phyloP scores from a whole-genome alignment of 1,284 basidiomycete species.

The Trichosporon faecale region DNA sequence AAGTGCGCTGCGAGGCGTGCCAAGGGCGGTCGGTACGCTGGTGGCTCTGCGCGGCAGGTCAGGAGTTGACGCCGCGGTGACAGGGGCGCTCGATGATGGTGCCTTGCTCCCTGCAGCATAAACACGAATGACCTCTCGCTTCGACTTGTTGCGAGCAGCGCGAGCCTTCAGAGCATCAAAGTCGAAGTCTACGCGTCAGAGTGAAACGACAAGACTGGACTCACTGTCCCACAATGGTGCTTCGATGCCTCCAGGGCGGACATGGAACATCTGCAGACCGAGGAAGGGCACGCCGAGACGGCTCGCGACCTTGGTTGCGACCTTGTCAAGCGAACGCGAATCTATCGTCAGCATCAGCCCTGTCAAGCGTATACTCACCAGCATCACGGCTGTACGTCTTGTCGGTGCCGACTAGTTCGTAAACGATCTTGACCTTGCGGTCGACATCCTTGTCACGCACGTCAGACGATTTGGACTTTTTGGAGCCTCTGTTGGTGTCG shows the following conservation, averaged over 20 bases:
- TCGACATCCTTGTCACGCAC: not conserved
- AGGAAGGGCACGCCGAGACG: constrained; percentile 19
- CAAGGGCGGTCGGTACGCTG: not conserved
- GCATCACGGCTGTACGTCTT: constrained; percentile 10
- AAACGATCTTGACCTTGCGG: constrained; percentile 16
- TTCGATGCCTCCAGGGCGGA: constrained; percentile 32
- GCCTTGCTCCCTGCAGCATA: constrained; percentile 19
- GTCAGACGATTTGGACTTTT: constrained; percentile 16
- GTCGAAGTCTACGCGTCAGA: constrained; percentile 32
- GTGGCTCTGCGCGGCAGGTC: constrained; percentile 5
- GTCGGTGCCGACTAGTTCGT: constrained; percentile 21
- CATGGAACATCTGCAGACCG: constrained; percentile 28
- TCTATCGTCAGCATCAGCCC: not conserved
- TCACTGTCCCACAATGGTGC: constrained; percentile 38
- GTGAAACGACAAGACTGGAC: constrained; percentile 4
- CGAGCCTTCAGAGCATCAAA: constrained; percentile 32
- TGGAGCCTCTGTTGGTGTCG: not conserved
- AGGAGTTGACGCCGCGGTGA: not conserved
- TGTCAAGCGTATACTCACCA: constrained; percentile 5
- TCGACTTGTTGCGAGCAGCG: constrained; percentile 25
- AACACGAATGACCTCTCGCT: constrained; percentile 21
- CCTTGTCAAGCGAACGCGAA: constrained; percentile 14
- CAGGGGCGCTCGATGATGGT: not conserved
- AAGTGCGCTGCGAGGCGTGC: constrained; percentile 17
- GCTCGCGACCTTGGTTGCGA: constrained; percentile 18